phyloP scores from a whole-genome alignment of 2,329 filamentous ascomycete genomes.

The Penicillium digitatum region DNA sequence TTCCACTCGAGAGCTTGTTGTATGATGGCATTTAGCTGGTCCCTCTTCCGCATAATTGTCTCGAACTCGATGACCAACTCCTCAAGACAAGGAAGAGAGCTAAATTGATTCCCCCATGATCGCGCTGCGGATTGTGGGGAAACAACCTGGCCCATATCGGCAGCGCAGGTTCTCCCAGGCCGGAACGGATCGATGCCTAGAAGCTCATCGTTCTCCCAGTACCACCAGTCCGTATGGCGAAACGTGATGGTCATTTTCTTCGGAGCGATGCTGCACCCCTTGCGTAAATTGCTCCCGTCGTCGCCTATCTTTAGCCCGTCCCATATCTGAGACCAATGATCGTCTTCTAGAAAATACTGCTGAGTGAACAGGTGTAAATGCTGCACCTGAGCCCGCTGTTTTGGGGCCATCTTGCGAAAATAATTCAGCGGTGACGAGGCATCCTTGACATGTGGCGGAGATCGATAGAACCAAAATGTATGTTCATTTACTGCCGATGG shows the following conservation, averaged over 20 bases:
- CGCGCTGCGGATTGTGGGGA: not conserved
- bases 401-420: constrained; percentile 18
- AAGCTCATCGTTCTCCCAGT: constrained; percentile 24
- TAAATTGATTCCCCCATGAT: constrained; percentile 5
- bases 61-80: constrained; percentile 30
- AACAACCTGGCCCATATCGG: not conserved
- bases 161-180: constrained; percentile 2
- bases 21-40: constrained; percentile 24
- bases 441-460: constrained; percentile 18
- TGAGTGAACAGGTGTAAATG: constrained; percentile 27
- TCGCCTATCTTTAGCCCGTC: not conserved
- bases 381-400: constrained; percentile 19
- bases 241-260: constrained; percentile 24
- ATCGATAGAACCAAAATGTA: constrained; percentile 27
- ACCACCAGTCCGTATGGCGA: constrained; percentile 32
- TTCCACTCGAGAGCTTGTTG: constrained; percentile 24
- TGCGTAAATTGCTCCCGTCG: constrained; percentile 7
- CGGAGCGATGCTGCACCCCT: constrained; percentile 13
- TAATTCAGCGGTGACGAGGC: constrained; percentile 11
- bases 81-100: constrained; percentile 14
- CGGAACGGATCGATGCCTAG: constrained; percentile 28
- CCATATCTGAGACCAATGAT: not conserved
- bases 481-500: constrained; percentile 32
- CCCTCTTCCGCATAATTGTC: constrained; percentile 22
- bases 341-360: constrained; percentile 22